Evolutionary conservation across 2,329 filamentous ascomycete species (phyloP).

Genomic region (Elsinoe australis): DNA sequence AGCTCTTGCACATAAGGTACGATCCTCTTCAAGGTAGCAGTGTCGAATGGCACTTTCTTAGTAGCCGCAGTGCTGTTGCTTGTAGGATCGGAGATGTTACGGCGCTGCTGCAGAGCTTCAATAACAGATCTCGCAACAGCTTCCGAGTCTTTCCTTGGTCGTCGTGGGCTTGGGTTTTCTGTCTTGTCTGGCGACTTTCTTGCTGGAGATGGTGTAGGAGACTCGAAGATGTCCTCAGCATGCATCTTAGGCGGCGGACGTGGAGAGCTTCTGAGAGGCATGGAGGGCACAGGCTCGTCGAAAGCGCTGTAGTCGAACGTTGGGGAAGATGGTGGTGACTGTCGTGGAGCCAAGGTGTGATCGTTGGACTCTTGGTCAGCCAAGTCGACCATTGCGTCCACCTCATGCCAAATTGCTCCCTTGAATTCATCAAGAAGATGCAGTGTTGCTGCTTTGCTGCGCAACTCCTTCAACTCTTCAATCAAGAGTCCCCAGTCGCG

Average conservation of each 20-base stretch:
- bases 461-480: constrained; percentile 72
- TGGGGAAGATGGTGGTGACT: constrained; percentile 50
- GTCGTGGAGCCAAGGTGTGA: constrained; percentile 41
- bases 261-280: constrained; percentile 15
- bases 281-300: constrained; percentile 39
- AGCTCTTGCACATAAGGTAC: constrained; percentile 47
- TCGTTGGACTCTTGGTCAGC: constrained; percentile 60
- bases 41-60: constrained; percentile 59
- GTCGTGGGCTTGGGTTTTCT: constrained; percentile 21
- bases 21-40: constrained; percentile 55
- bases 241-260: constrained; percentile 14
- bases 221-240: constrained; percentile 16
- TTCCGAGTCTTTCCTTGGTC: constrained; percentile 49
- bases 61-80: constrained; percentile 25
- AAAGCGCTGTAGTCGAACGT: constrained; percentile 53
- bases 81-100: constrained; percentile 24
- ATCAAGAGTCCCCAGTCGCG: constrained; percentile 73
- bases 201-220: constrained; percentile 13
- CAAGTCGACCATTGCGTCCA: constrained; percentile 80
- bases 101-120: constrained; percentile 46
- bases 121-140: constrained; percentile 55
- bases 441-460: constrained; percentile 60
- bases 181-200: neutral
- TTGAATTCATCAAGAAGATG: constrained; percentile 56
- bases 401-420: constrained; percentile 64